Percentiles rank a stretch among this genome's conserved stretches.
phyloP scores from a whole-genome alignment of 2,329 filamentous ascomycete genomes.

The Akanthomyces dipterigenus region DNA sequence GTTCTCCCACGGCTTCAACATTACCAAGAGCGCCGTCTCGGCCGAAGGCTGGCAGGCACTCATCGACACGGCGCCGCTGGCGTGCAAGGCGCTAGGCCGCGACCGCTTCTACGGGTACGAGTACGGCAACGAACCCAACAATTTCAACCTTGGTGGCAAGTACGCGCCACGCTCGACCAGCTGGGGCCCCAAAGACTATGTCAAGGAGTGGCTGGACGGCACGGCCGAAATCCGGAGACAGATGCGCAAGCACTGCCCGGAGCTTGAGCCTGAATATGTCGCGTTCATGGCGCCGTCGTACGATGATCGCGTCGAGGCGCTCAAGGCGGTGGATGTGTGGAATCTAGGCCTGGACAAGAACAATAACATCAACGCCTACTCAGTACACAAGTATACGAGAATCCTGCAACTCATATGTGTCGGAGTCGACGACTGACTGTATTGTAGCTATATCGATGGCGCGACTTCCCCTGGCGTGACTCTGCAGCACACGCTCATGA shows the following conservation, averaged over 20 bases:
- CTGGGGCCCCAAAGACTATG: conserved; percentile 29
- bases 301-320: conserved; percentile 41
- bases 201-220: conserved; percentile 50
- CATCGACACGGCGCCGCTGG: conserved; percentile 46
- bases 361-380: conserved; percentile 43
- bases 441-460: conserved; percentile 51
- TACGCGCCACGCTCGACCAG: neutral
- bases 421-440: neutral
- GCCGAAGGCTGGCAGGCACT: conserved; percentile 45
- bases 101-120: conserved; percentile 51
- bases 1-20: conserved; percentile 57
- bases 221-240: conserved; percentile 40
- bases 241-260: conserved; percentile 43
- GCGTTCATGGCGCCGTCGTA: conserved; percentile 47
- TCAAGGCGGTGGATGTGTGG: conserved; percentile 45
- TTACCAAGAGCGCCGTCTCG: conserved; percentile 44
- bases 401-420: too few species aligned
- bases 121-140: conserved; percentile 54
- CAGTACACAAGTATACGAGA: conserved; percentile 44
- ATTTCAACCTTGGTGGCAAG: neutral
- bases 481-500: conserved; percentile 54
- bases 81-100: conserved; percentile 46
- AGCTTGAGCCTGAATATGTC: conserved; percentile 26
- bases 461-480: conserved; percentile 52
- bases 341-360: conserved; percentile 42